Evolutionary conservation across 2,329 filamentous ascomycete genomes (phyloP), one percentile per base, ranked within the genome.

Genomic region (Passalora sequoiae): DNA sequence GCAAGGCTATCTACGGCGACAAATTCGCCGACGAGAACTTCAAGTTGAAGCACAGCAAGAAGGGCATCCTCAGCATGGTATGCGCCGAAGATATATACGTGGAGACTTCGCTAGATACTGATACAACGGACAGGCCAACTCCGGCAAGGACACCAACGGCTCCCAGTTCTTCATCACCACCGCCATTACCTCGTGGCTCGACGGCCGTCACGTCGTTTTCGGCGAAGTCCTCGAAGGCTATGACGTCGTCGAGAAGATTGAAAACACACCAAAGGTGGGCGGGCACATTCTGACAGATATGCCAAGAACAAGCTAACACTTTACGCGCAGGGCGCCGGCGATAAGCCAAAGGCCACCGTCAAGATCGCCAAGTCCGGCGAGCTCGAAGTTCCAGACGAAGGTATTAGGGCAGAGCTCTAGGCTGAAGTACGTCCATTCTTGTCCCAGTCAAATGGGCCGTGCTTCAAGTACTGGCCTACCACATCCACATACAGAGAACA

Each of bases 161-260:
- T 88, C 83, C 46, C 86, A 92, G 66, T 92, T 92, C 76, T 92
- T 92, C 77, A 89, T 92, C 67, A 92, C 87, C 61, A 91, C 86
- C 57, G 83, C 81, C 62, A 66, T 87, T 61, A 91, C 86, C 60
- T 77, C 77, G 50, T 91, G 87, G 84, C 81, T 92, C 62, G 84
- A 92, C 66, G 85, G 84, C 66, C 77, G 76, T 59, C 86, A 92
- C 72, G 87, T 92, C 60, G 86, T 92, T 62, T 92, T 92, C 66
- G 86, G 86, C 64, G 86, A 94, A 71, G 84, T 94, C 55, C 75
- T 92, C 57, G 86, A 92, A 73, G 87, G 87, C 65, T 86, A 85
- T 69, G 84, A 91, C 4, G 66, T 92, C 51, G 77, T 92, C 55
- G 80, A 84, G 62, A 80, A 81, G 74, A 88, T 92, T 60, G 82